Base-by-base conservation (phyloP, 306 rosid species). In the Prunus mira region DNA sequence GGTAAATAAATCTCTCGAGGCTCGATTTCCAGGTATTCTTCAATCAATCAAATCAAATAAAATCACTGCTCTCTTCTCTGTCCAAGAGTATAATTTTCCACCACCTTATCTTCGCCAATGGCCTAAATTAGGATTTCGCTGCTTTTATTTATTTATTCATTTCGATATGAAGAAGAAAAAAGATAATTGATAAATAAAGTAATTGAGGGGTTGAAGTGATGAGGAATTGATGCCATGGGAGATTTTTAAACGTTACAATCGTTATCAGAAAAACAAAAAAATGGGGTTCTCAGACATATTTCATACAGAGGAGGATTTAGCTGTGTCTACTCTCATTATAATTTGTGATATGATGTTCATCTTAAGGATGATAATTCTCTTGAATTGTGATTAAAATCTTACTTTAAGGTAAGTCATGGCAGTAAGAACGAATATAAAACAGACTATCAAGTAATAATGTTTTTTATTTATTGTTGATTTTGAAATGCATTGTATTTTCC, bases 11-110 rank as follows among this genome's bases (percentile, higher is more conserved):
- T 64, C 25, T 18, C 24, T 34, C 6, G n/a, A 6, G 43, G 19
- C 4, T 52, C 64, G 75, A 54, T 55, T 55, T 55, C 51, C 65
- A 55, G 65, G 75, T 71, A 71, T 30, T 54, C 34, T 34, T 34
- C 52, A 1, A 20, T n/a, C 65, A 32, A 54, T 34, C 20, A 34
- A 1, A 38, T n/a, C 65, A 32, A 54, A 38, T n/a, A 51, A 32
- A 54, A 32, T 51, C 63, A 28, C 62, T 51, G 24, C 34, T 46
- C 52, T 46, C 10, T 6, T 32, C 8, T 3, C 47, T 3, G 3
- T 27, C 18, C 6, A 12, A 38, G 43, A 6, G 1, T 38, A 38
- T 38, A 38, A 38, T 38, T 38, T 38, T 10, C 11, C 11, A 19
- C 4, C n/a, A 1, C 62, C 58, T 6, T 38, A 65, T 65, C 51